A percentile compares a stretch with the other conserved stretches of the same genome.
Evolutionary conservation across 192 early-diverging fungal genomes (phyloP).

Genomic region (Jimgerdemannia lactiflua): DNA sequence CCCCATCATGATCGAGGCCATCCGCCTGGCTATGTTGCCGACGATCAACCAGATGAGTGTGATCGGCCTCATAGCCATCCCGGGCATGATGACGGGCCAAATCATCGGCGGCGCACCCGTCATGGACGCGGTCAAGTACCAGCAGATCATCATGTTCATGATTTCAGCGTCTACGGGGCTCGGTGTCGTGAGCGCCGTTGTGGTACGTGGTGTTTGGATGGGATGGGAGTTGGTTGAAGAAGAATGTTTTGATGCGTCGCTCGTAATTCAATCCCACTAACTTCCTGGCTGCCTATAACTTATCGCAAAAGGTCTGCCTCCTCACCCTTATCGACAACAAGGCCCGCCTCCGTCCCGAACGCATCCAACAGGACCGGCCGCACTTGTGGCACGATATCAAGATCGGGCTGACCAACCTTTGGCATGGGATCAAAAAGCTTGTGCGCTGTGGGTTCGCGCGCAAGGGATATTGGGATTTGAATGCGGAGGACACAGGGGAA

Average conservation of each 20-base stretch:
- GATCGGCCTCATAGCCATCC: slow-evolving; percentile 85
- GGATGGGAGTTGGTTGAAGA: neutral
- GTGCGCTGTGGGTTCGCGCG: neutral
- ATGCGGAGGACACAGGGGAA: too few relatives aligned
- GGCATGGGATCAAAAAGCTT: neutral
- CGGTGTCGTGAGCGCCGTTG: slow-evolving; percentile 50
- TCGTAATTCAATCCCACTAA: neutral
- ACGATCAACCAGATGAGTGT: slow-evolving; percentile 79
- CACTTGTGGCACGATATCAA: neutral
- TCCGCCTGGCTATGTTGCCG: slow-evolving; percentile 74
- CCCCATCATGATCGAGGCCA: slow-evolving; percentile 70
- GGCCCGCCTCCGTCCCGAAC: neutral
- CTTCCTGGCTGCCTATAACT: neutral
- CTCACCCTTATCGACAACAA: neutral
- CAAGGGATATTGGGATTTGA: neutral
- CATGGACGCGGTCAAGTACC: slow-evolving; percentile 76
- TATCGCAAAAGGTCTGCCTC: neutral
- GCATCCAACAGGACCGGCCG: neutral
- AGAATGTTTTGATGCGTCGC: neutral
- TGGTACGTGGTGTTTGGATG: slow-evolving; percentile 26
- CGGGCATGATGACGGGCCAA: slow-evolving; percentile 88
- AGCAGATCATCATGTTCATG: slow-evolving; percentile 88
- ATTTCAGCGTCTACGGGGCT: slow-evolving; percentile 72
- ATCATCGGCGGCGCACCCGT: slow-evolving; percentile 81
- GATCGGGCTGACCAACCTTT: neutral